Evolutionary conservation across 2,329 filamentous ascomycete species (phyloP), one percentile per base, ranked within the genome.

Genomic region (Setomelanomma holmii): DNA sequence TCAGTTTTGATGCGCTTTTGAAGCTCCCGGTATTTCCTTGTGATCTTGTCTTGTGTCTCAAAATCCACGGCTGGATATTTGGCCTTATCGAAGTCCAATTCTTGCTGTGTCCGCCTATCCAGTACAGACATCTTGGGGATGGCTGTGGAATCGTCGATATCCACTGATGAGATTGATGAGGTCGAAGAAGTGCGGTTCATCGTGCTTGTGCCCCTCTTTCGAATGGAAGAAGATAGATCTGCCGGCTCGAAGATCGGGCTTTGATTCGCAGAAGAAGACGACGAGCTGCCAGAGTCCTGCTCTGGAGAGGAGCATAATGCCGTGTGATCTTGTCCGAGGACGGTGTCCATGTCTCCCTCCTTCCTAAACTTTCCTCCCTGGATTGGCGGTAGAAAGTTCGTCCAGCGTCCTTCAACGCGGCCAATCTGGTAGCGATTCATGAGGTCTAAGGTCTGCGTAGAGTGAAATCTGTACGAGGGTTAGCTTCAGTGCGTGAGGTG

Each of bases 401-500:
- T 79, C 95, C 95, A 99, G 55, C 79, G 80, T 23, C 91, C 90
- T 68, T 95, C 84, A 51, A 96, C 85, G 58, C 82, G 84, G 39
- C 95, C 95, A 66, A 98, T 91, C 58, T 90, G 86, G 72, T 93
- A 98, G 58, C 84, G 85, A 53, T 85, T 76, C 91, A 97, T 97
- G 64, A 85, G 85, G 52, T 86, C 75, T 64, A 85, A 86, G 14
- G 95, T 88, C 68, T 93, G 89, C 36, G 79, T 64, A 1, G 93
- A 97, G 75, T 99, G 95, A 24, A 97, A 80, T 35, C 91, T 96
- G 64, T 11, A 22, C 3, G 16, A 19, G 24, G 39, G 30, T 33
- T 11, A 42, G 66, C 49, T 64, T 55, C 35, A 40, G 2, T 14
- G 11, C 14, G 22, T 4, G 23, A 11, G 38, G 27, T 14, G 2